Conservation (phyloP, 257 asterid species). For the Thymus quinquecostatus region DNA sequence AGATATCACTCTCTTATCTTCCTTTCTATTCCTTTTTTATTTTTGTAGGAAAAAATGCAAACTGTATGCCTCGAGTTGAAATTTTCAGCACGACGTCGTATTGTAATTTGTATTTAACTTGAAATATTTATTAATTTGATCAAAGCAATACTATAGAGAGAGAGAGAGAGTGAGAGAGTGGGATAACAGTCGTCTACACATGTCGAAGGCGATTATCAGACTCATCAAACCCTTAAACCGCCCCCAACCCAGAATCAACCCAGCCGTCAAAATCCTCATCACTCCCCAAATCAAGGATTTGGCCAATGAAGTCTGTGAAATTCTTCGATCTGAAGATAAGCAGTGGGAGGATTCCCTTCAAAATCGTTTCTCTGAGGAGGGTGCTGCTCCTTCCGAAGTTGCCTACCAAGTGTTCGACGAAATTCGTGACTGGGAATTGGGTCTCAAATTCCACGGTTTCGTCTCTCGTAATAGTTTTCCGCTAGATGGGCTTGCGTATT, state of each 20-base stretch:
- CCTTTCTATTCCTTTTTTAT: no score
- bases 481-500: slow-evolving; percentile 73
- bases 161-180: no score
- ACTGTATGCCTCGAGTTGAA: no score
- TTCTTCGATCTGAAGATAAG: slow-evolving; percentile 54
- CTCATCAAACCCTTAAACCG: slow-evolving; percentile 65
- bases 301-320: slow-evolving; percentile 57
- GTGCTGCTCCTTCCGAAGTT: slow-evolving; percentile 65
- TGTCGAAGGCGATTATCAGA: slow-evolving; percentile 73
- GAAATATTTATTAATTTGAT: no score
- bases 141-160: no score
- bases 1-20: no score
- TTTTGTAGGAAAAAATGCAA: no score
- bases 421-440: slow-evolving; percentile 71
- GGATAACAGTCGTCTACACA: slow-evolving; percentile 43
- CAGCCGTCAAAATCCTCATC: slow-evolving; percentile 31
- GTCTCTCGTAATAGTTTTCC: slow-evolving; percentile 47
- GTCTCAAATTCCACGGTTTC: slow-evolving; percentile 75
- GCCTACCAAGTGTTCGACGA: slow-evolving; percentile 91
- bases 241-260: slow-evolving; percentile 46
- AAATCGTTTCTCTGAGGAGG: slow-evolving; percentile 59
- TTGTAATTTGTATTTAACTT: no score
- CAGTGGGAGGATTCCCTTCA: slow-evolving; percentile 67
- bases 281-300: slow-evolving; percentile 51
- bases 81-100: no score